Evolutionary conservation across 2,329 filamentous ascomycete genomes (phyloP), one percentile per base, ranked within the genome.

Genomic region (Neopestalotiopsis sp.): DNA sequence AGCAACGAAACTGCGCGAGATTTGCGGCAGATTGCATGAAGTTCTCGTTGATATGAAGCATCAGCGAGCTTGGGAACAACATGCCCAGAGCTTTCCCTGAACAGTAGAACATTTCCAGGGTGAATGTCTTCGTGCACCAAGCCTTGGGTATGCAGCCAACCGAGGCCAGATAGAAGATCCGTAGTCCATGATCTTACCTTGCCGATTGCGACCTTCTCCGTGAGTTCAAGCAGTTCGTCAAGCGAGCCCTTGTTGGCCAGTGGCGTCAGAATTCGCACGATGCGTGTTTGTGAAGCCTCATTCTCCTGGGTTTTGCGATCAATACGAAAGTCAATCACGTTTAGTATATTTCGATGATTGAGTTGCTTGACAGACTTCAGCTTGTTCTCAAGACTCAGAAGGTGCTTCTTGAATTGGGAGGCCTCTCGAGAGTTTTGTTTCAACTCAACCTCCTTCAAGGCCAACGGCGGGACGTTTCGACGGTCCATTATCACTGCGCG

Each of bases 131-230:
- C 92, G 79, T 98, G 96, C 30, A 94, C 86, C 68, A 98, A 86
- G 24, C 94, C 94, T 76, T 93, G 91, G 72, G 92, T 91, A 80
- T 98, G 95, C 66, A 97, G 89, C 78, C 92, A 97, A 69, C 94
- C 92, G 34, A 99, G 84, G 0, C 92, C 96, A 81, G 98, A 94
- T 32, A 99, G 87, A 20, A 99, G 85, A 75, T 97, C 94, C 69
- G 95, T 90, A n/a, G 94, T 96, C 92, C 94, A 98, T 30, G 93
- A 91, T 66, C 94, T 91, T 59, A 95, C 91, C 77, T 91, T 95
- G 71, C 89, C 88, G 65, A 93, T 88, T 57, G 92, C 89, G 65
- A 98, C 83, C 38, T 88, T 88, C 4, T 92, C 94, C 57, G 94
- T 90, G 70, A 95, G 88, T 68, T 95, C 92, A 38, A 99, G 85